Percentiles rank a stretch among this genome's conserved stretches.
These are phyloP conservation scores for Pyracantha coccinea DNA, from an alignment of 331 rosid species.

Conservation along the genomic window DNA sequence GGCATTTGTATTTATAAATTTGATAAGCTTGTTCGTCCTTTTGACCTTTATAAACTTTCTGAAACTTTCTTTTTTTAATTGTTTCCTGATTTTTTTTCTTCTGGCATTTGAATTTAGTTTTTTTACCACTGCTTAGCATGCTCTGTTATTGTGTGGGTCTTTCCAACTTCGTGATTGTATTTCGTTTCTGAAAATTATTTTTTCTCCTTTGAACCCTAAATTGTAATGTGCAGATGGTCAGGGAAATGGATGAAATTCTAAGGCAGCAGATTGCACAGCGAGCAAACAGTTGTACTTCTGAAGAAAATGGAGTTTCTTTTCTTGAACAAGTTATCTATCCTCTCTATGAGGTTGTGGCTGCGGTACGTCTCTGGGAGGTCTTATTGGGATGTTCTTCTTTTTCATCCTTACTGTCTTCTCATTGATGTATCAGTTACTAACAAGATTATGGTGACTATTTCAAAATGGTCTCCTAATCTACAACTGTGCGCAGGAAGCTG, in stretches of 20 bases:
- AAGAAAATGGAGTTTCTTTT: constrained; percentile 58
- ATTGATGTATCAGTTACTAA: background rate
- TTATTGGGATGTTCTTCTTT: background rate
- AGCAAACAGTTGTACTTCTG: constrained; percentile 72
- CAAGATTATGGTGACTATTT: background rate
- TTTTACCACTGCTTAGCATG: background rate
- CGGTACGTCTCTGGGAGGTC: constrained; percentile 45
- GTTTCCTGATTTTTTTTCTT: background rate
- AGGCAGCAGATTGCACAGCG: constrained; percentile 66
- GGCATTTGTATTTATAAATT: background rate
- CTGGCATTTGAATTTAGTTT: background rate
- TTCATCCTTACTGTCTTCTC: background rate
- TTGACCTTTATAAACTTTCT: background rate
- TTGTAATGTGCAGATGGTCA: constrained; percentile 67
- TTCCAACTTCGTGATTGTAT: background rate
- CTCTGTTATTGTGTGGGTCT: background rate
- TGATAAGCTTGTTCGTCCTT: background rate
- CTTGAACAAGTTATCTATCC: constrained; percentile 75
- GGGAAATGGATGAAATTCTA: constrained; percentile 87
- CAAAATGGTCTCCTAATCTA: background rate
- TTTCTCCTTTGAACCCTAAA: constrained; percentile 5
- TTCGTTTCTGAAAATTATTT: background rate
- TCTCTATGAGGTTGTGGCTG: constrained; percentile 67
- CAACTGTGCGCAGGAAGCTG: constrained; percentile 59
- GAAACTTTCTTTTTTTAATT: background rate